Percentiles rank a stretch among this genome's conserved stretches.
phyloP scores from a whole-genome alignment of 176 grass and related monocot genomes.

The Triticum turgidum region DNA sequence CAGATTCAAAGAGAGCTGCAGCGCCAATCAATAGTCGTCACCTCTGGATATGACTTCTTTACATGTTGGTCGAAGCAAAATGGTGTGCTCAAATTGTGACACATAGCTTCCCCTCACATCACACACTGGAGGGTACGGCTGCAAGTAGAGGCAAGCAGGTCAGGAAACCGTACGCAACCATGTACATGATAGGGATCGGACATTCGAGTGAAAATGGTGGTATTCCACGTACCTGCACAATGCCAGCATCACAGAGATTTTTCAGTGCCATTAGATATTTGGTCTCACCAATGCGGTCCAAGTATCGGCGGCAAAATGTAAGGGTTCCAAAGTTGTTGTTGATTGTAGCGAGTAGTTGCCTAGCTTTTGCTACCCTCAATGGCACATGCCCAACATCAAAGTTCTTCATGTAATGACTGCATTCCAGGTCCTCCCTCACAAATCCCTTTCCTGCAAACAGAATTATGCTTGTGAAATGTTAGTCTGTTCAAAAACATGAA shows the following conservation, averaged over 20 bases:
- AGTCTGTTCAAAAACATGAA: not conserved
- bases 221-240: no score
- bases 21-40: slow-evolving; percentile 73
- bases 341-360: slow-evolving; percentile 83
- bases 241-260: slow-evolving; percentile 63
- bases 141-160: not conserved
- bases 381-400: slow-evolving; percentile 87
- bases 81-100: slow-evolving; percentile 93
- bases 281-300: slow-evolving; percentile 86
- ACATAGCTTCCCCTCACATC: slow-evolving; percentile 93
- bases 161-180: not conserved
- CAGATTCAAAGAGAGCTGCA: not conserved
- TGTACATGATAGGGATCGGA: not conserved
- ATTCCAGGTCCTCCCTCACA: slow-evolving; percentile 90
- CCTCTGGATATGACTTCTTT: slow-evolving; percentile 95
- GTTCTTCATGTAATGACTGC: slow-evolving; percentile 99
- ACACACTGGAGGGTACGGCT: slow-evolving; percentile 83
- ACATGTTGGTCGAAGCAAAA: slow-evolving; percentile 87
- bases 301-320: slow-evolving; percentile 85
- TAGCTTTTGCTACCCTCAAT: slow-evolving; percentile 78
- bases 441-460: slow-evolving; percentile 68
- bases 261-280: slow-evolving; percentile 97
- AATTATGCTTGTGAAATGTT: not conserved
- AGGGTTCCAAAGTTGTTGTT: slow-evolving; percentile 94
- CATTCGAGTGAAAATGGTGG: no score